Base-by-base conservation (phyloP, 1,139 yeast genomes). In the Citeromyces siamensis region DNA sequence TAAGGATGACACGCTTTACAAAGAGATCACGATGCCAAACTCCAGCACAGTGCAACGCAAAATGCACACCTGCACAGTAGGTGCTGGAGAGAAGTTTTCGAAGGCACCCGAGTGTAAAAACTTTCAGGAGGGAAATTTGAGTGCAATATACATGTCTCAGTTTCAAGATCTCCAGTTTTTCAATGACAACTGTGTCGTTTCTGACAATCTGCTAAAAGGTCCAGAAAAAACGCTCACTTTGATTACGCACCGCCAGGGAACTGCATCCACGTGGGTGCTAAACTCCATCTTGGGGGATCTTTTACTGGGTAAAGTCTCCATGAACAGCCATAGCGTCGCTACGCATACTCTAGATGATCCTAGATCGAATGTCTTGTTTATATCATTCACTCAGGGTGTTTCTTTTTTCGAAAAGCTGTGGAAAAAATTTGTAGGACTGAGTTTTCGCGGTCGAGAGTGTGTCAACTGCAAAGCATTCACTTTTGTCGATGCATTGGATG, bases 1-100 rank as follows among this genome's bases (percentile, higher is more conserved):
- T 82, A 82, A 82, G 86, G 94, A 81, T 81, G 93, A 81, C 93
- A 81, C 90, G 90, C 93, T 79, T 73, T 80, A 77, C 86, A 81
- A 81, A 81, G 93, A 82, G 93, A 81, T 82, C 80, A n/a, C n/a
- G n/a, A n/a, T n/a, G n/a, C n/a, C n/a, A n/a, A n/a, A n/a, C n/a
- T n/a, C n/a, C n/a, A n/a, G n/a, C n/a, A n/a, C n/a, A n/a, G n/a
- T n/a, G n/a, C n/a, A n/a, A n/a, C n/a, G n/a, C n/a, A n/a, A n/a
- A n/a, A n/a, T n/a, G n/a, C n/a, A n/a, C n/a, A n/a, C n/a, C n/a
- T n/a, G n/a, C n/a, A n/a, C n/a, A n/a, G n/a, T n/a, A n/a, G n/a
- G n/a, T n/a, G n/a, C n/a, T n/a, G n/a, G n/a, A n/a, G n/a, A n/a
- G n/a, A n/a, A n/a, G n/a, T n/a, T n/a, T n/a, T n/a, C n/a, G n/a